Base-by-base conservation (phyloP, 805 yeast genomes). In the Ogataea saltuana region DNA sequence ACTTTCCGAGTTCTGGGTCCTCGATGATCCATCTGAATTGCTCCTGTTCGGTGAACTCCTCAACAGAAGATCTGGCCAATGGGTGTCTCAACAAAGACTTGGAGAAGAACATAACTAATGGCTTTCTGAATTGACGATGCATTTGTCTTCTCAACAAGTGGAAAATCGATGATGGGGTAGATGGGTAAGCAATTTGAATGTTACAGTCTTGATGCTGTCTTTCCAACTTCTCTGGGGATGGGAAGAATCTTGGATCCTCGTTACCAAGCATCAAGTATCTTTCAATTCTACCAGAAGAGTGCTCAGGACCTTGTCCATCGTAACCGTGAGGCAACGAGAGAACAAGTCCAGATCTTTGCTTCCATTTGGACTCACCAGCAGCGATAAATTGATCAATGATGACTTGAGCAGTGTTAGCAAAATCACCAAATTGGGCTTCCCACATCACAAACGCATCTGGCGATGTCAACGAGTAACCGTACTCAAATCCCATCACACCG, bases 341-440 rank as follows among this genome's bases (percentile, higher is more conserved):
- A 28, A 93, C 96, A 47, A 93, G 65, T 67, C 99, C 99, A 11
- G 97, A 88, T 72, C 99, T 86, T 78, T 93, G 99, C 67, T 88
- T 86, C 99, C 99, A 93, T 74, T 93, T 93, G 55, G 90, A 80
- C 74, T 93, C 99, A 67, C 95, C 99, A 64, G 90, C 88, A 33
- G 97, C 86, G 63, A 93, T 80, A 67, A 93, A 93, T 75, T 93
- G 99, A 69, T 93, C 99, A 58, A 88, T 78, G 58, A 93, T 86
- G 52, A 93, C 98, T 75, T 93, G 99, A 15, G 97, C 99, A 55
- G 98, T 93, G 78, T 93, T 93, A 61, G 99, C 99, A 62, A 93
- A 93, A 74, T 93, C 99, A 80, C 99, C 99, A 60, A 93, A 93
- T 76, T 93, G 99, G 45, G 98, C 99, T 74, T 93, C 99, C 99